Percentiles rank a stretch among this genome's conserved stretches.
phyloP scores from a whole-genome alignment of 1,139 yeast genomes.

The Saccharomyces hybrid region DNA sequence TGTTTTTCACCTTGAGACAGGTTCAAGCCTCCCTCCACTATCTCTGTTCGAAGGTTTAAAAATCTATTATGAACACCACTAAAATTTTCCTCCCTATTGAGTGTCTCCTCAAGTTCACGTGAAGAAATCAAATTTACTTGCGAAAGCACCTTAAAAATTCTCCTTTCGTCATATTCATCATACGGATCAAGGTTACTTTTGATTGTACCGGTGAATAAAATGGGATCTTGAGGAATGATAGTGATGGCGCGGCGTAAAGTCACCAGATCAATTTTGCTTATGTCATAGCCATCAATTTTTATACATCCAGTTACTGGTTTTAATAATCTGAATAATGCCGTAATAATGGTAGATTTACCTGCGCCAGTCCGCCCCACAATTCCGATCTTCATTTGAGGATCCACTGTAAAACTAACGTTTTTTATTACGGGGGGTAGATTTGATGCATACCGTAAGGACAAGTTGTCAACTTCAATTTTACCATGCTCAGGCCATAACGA shows the following conservation, averaged over 20 bases:
- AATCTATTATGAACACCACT: slow-evolving; percentile 47
- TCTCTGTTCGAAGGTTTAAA: slow-evolving; percentile 50
- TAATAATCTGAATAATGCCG: slow-evolving; percentile 53
- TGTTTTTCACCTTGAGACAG: slow-evolving; percentile 92
- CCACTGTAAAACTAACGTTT: slow-evolving; percentile 38
- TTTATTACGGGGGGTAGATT: slow-evolving; percentile 59
- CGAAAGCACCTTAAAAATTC: slow-evolving; percentile 69
- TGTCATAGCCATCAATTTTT: slow-evolving; percentile 75
- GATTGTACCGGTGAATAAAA: slow-evolving; percentile 72
- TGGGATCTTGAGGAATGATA: slow-evolving; percentile 87
- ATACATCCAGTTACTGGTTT: slow-evolving; percentile 76
- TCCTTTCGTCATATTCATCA: slow-evolving; percentile 53
- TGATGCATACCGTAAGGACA: slow-evolving; percentile 56
- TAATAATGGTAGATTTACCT: slow-evolving; percentile 65
- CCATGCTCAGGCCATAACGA: slow-evolving; percentile 49
- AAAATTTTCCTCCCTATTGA: slow-evolving; percentile 15
- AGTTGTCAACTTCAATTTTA: slow-evolving; percentile 45
- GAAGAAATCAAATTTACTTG: slow-evolving; percentile 62
- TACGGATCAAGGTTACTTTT: slow-evolving; percentile 74
- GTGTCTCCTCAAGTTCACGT: slow-evolving; percentile 20
- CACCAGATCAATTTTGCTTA: slow-evolving; percentile 65
- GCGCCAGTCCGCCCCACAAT: slow-evolving; percentile 80
- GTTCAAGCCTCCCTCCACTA: slow-evolving; percentile 79
- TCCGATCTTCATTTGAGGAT: slow-evolving; percentile 59
- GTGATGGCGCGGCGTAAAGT: slow-evolving; percentile 72